Conservation (phyloP, 768 basidiomycete species). For the Paxillus ammoniavirescens region DNA sequence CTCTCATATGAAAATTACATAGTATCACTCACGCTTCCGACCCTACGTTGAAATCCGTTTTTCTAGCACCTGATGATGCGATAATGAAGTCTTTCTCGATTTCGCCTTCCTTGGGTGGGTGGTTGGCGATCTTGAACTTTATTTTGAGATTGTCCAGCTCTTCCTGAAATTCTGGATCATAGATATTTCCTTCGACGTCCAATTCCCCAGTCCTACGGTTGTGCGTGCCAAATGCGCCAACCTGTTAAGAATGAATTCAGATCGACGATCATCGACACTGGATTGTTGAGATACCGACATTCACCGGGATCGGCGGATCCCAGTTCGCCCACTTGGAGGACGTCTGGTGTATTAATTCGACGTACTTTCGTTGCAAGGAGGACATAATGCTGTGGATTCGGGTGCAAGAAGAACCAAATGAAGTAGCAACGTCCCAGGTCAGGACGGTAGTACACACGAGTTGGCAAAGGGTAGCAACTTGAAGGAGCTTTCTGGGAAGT, state of each 20-base stretch:
- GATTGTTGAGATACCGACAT: slow-evolving; percentile 21
- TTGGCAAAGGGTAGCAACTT: no score
- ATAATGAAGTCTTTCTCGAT: slow-evolving; percentile 25
- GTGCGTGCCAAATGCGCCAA: slow-evolving; percentile 34
- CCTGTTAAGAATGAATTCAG: slow-evolving; percentile 17
- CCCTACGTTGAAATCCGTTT: slow-evolving; percentile 4
- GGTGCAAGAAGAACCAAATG: no score
- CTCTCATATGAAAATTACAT: background rate
- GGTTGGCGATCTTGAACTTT: slow-evolving; percentile 4
- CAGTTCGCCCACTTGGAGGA: slow-evolving; percentile 40
- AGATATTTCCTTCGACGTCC: slow-evolving; percentile 33
- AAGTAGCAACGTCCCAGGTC: no score
- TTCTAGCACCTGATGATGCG: slow-evolving; percentile 23
- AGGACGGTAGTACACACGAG: no score
- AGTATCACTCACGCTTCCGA: slow-evolving; percentile 21
- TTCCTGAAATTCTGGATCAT: slow-evolving; percentile 16
- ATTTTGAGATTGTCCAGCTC: slow-evolving; percentile 9
- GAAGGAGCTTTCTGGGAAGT: no score
- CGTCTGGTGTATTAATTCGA: slow-evolving; percentile 29
- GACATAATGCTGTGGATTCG: slow-evolving; percentile 4
- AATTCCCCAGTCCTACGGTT: slow-evolving; percentile 30
- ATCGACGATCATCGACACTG: background rate
- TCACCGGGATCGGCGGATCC: slow-evolving; percentile 34
- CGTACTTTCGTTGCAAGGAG: slow-evolving; percentile 29
- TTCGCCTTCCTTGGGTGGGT: slow-evolving; percentile 11